Evolutionary conservation across 148 eudicot genomes (phyloP).

Genomic region (Nepenthes mirabilis): DNA sequence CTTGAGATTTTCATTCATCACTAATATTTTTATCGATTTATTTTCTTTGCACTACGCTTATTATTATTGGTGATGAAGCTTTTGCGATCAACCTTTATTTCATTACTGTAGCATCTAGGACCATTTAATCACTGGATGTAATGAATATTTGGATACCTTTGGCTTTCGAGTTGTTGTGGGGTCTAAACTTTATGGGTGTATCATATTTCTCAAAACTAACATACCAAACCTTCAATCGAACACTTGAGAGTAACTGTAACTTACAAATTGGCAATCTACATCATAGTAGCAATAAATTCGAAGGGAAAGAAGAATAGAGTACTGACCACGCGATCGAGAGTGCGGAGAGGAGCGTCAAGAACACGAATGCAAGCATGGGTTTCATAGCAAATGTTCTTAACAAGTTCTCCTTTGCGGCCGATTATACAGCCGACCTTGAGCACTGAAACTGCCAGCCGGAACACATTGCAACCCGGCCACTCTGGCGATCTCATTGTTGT

Average conservation of each 20-base stretch:
- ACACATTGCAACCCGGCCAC: conserved; percentile 57
- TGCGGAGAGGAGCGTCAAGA: conserved; percentile 41
- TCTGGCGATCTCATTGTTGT: conserved; percentile 37
- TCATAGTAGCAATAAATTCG: no score
- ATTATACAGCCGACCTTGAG: conserved; percentile 53
- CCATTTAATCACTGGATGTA: no score
- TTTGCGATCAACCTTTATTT: no score
- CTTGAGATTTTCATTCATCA: no score
- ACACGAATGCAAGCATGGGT: conserved; percentile 48
- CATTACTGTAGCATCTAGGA: no score
- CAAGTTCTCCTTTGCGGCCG: conserved; percentile 55
- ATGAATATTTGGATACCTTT: no score
- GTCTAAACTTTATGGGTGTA: no score
- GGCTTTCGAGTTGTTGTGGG: no score
- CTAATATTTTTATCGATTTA: no score
- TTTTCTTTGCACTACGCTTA: no score
- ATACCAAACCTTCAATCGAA: neutral
- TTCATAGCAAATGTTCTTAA: conserved; percentile 51
- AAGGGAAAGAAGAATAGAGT: neutral
- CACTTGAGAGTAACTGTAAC: neutral
- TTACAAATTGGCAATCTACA: neutral
- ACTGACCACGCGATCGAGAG: conserved; percentile 44
- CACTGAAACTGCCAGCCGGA: conserved; percentile 38
- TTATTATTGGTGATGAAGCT: no score
- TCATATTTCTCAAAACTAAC: no score